A percentile compares a stretch with the other conserved stretches of the same genome.
Evolutionary conservation across 2,329 filamentous ascomycete species (phyloP).

Genomic region (Pseudohalonectria lignicola): DNA sequence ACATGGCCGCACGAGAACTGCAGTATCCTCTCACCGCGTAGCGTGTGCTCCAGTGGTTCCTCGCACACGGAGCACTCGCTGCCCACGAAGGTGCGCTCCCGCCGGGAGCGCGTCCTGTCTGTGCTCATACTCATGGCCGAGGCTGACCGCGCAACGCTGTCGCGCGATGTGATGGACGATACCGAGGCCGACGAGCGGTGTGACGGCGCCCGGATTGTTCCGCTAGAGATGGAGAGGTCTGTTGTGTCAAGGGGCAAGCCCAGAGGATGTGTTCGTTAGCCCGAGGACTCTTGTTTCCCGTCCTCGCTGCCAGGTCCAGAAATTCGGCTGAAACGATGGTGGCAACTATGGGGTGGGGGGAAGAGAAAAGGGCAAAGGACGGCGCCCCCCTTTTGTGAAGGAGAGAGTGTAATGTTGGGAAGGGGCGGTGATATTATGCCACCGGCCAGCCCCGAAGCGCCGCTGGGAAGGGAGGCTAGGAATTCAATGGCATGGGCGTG

Average conservation of each 20-base stretch:
- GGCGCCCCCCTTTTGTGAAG: too few species aligned
- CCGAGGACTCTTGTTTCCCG: constrained; percentile 5
- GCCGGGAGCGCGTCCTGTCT: constrained; percentile 67
- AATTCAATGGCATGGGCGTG: too few species aligned
- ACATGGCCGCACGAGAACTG: constrained; percentile 97
- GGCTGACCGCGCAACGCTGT: constrained; percentile 23
- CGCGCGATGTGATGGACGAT: constrained; percentile 22
- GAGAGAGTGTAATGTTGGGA: neutral
- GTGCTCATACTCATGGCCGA: constrained; percentile 65
- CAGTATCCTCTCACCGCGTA: constrained; percentile 85
- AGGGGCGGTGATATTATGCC: too few species aligned
- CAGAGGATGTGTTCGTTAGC: constrained; percentile 11
- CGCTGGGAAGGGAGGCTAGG: too few species aligned
- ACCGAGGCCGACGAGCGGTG: constrained; percentile 26
- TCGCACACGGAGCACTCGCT: constrained; percentile 94
- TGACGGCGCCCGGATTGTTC: constrained; percentile 24
- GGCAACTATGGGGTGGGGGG: too few species aligned
- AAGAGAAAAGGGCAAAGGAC: neutral
- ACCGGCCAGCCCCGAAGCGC: too few species aligned
- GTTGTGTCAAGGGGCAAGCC: too few species aligned
- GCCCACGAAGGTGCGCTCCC: constrained; percentile 91
- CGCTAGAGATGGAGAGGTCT: constrained; percentile 27
- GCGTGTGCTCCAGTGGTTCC: constrained; percentile 88
- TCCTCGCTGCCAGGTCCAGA: too few species aligned
- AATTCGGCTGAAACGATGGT: too few species aligned